Evolutionary conservation across 192 early-diverging fungal species (phyloP), one percentile per base, ranked within the genome.

Genomic region (Allomyces javanicus): DNA sequence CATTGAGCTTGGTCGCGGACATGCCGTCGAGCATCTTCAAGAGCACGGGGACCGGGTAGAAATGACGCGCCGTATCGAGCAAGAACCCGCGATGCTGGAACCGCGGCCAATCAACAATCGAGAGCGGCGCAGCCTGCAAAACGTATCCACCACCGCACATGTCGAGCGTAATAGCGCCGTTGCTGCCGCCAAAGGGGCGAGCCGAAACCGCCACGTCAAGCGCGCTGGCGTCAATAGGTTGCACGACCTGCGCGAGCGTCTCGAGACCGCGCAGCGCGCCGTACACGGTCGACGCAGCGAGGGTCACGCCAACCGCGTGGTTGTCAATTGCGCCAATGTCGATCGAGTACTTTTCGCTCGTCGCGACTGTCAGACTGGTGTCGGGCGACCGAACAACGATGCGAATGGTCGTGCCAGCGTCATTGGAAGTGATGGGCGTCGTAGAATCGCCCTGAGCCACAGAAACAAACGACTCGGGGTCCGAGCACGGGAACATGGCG

Each of bases 191-290:
- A n/a, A 58, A 58, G 3, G 12, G 50, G 5, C 33, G 33, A 3
- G 33, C 33, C 9, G 33, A 40, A n/a, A 58, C 50, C 9, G 50
- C 2, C 50, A n/a, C 50, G 17, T 22, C 14, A 9, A 58, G 45
- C 14, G 25, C 43, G 23, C 14, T 45, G 33, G 26, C 44, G 1
- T 44, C 26, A 9, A 67, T 23, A 7, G 43, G 44, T 24, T 72
- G 72, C 62, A 87, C 62, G 25, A 91, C 64, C 68, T 91, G 89
- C 24, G 81, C 78, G 63, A 86, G 81, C 10, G 87, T 89, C 70
- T 87, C 85, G 6, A 89, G 72, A 7, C 77, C 87, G 58, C 83
- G 83, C 61, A 89, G 68, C 14, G 87, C 89, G 24, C 89, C 89
- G 44, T 78, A 83, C 61, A 81, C 71, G 6, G 82, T 83, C 25